Evolutionary conservation across 495 filamentous ascomycete genomes (phyloP).

Genomic region (Neurospora africana): DNA sequence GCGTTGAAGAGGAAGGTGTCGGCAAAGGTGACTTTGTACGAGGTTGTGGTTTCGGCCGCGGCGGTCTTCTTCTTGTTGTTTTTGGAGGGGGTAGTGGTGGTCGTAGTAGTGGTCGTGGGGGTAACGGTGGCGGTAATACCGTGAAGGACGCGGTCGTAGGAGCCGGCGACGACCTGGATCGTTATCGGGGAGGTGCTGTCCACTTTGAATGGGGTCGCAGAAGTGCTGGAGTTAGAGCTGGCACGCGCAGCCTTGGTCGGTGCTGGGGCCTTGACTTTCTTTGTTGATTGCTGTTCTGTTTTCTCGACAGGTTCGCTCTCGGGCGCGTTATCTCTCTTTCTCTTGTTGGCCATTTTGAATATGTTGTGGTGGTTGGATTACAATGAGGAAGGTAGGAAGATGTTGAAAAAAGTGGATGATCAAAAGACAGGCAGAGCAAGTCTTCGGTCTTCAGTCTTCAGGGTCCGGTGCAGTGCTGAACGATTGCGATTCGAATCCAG

Average conservation of each 20-base stretch:
- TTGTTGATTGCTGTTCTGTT: conserved; percentile 12
- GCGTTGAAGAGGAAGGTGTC: conserved; percentile 96
- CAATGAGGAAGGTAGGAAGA: not conserved
- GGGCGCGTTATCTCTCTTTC: conserved; percentile 51
- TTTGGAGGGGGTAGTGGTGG: not conserved
- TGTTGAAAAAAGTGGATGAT: not conserved
- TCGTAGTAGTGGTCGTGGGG: conserved; percentile 6
- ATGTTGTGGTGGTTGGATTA: conserved; percentile 5
- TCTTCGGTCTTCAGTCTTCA: conserved; percentile 1
- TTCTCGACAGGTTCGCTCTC: conserved; percentile 9
- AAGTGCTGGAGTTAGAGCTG: conserved; percentile 2
- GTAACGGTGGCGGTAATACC: conserved; percentile 71
- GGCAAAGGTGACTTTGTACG: conserved; percentile 53
- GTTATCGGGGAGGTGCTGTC: conserved; percentile 34
- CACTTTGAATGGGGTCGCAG: conserved; percentile 14
- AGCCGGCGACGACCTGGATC: conserved; percentile 84
- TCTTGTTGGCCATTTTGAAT: conserved; percentile 52
- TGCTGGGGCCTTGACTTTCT: conserved; percentile 29
- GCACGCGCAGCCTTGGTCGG: conserved; percentile 1
- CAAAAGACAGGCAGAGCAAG: not conserved
- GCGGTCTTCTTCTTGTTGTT: conserved; percentile 6
- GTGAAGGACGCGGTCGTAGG: conserved; percentile 90
- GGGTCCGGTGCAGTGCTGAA: conserved; percentile 9
- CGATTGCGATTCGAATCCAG: not conserved
- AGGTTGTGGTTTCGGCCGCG: not conserved